Base-by-base conservation (phyloP, 768 basidiomycete genomes). In the Cystofilobasidium ferigula region DNA sequence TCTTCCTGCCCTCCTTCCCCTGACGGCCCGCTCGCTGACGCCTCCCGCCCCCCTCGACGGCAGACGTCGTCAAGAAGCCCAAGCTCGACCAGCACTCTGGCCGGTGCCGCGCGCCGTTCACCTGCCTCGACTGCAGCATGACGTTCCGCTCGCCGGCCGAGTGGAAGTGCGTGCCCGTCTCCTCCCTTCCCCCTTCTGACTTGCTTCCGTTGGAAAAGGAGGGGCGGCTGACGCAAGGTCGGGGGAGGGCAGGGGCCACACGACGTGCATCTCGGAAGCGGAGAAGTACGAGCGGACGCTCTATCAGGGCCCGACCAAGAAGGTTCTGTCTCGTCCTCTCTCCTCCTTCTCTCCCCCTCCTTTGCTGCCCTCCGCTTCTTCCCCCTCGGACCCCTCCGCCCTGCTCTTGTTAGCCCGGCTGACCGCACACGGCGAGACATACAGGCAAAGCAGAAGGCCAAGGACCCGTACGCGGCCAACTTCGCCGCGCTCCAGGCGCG, bases 251-350 rank as follows among this genome's bases (percentile, higher is more conserved):
- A 66, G 64, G 38, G 53, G 48, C 7, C 66, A 68, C 59, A 68
- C 66, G 48, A 61, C 51, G 32, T 68, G 66, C 42, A 62, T 68
- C 54, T 62, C 66, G 0, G 66, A 68, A 36, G 66, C 66, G 22
- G 66, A 68, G 32, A 68, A 68, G 66, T 68, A 68, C 38, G 66
- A 68, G 48, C 57, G 60, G 35, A 62, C 66, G 24, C 57, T 68
- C 0, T 68, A 62, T 57, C 61, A 68, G n/a, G 66, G 66, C 14
- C 36, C 43, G 9, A n/a, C 42, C 1, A 62, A 68, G 32, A 68
- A 68, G 66, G 61, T 56, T 7, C n/a, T 22, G 51, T 13, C 22
- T 10, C 22, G 18, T 12, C 13, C 9, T 22, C 36, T 20, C 14
- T 61, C 30, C 20, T 61, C 36, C 14, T n/a, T 22, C 59, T 10